A percentile compares a stretch with the other conserved stretches of the same genome.
phyloP scores from a whole-genome alignment of 1,284 basidiomycete genomes.

The Cryptococcus neoformans region DNA sequence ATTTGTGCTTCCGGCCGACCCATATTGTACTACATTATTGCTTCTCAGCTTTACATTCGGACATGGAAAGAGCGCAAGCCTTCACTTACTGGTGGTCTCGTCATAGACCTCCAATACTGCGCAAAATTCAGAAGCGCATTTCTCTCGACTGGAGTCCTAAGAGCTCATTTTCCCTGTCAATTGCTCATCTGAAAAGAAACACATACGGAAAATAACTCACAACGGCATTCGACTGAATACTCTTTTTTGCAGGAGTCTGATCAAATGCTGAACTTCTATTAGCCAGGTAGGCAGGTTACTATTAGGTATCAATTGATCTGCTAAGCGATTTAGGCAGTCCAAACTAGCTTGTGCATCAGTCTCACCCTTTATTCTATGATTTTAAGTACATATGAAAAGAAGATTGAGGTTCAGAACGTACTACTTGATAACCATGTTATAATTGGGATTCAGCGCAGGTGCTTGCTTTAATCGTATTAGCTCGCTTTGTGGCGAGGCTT shows the following conservation, averaged over 20 bases:
- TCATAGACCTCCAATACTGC: slow-evolving; percentile 29
- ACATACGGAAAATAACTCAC: slow-evolving; percentile 12
- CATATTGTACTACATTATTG: slow-evolving; percentile 24
- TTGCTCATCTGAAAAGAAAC: neutral
- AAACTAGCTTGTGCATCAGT: slow-evolving; percentile 14
- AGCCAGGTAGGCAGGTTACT: slow-evolving; percentile 29
- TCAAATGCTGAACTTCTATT: slow-evolving; percentile 31
- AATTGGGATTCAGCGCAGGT: slow-evolving; percentile 34
- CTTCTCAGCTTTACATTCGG: slow-evolving; percentile 1
- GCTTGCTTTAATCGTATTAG: slow-evolving; percentile 5
- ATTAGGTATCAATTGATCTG: slow-evolving; percentile 23
- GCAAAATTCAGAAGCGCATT: slow-evolving; percentile 23
- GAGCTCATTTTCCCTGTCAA: too few relatives aligned
- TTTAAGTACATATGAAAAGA: too few relatives aligned
- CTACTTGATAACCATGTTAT: slow-evolving; percentile 31
- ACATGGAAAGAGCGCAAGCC: neutral
- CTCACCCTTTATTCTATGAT: neutral
- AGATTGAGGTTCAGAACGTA: slow-evolving; percentile 9
- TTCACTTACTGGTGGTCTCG: slow-evolving; percentile 23
- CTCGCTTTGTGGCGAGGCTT: neutral
- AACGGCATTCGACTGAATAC: slow-evolving; percentile 26
- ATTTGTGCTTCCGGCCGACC: slow-evolving; percentile 35
- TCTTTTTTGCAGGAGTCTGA: slow-evolving; percentile 23
- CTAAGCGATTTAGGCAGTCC: slow-evolving; percentile 30
- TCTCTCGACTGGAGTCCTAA: slow-evolving; percentile 22